Evolutionary conservation across 2,329 filamentous ascomycete genomes (phyloP).

Genomic region (Epichloe bromicola): DNA sequence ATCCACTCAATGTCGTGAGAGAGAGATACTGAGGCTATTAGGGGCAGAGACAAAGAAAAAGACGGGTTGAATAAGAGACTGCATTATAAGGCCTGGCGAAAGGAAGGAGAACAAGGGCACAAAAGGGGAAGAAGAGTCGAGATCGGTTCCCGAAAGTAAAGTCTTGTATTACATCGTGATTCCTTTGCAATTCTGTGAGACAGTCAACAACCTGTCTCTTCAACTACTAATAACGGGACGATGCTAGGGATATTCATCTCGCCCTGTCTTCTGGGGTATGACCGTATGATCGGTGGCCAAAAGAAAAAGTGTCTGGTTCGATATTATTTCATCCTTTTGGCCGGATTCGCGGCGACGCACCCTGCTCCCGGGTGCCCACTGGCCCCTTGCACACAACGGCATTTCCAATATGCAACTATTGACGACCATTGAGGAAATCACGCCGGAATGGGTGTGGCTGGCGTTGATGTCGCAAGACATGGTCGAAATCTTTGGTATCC

Average conservation of each 20-base stretch:
- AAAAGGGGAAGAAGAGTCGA: not conserved
- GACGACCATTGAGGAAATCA: not conserved
- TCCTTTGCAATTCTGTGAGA: not conserved
- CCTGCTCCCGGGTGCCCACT: not conserved
- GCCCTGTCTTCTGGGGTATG: not conserved
- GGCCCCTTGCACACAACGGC: not conserved
- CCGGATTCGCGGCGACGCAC: not conserved
- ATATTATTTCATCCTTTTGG: not conserved
- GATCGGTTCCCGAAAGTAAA: not conserved
- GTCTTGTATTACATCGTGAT: not conserved
- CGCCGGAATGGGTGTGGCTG: not conserved
- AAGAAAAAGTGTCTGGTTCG: not conserved
- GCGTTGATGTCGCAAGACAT: not conserved
- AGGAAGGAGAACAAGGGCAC: not conserved
- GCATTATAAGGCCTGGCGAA: too few species aligned
- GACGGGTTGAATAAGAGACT: not conserved
- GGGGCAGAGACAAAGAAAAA: too few species aligned
- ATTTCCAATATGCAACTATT: not conserved
- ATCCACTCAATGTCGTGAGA: too few species aligned
- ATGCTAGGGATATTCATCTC: not conserved
- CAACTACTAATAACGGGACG: too few species aligned
- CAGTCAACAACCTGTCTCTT: not conserved
- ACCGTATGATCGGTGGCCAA: not conserved
- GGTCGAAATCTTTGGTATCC: not conserved
- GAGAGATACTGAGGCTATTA: too few species aligned